phyloP scores from a whole-genome alignment of 495 filamentous ascomycete species.

The Penicillium cosmopolitanum region DNA sequence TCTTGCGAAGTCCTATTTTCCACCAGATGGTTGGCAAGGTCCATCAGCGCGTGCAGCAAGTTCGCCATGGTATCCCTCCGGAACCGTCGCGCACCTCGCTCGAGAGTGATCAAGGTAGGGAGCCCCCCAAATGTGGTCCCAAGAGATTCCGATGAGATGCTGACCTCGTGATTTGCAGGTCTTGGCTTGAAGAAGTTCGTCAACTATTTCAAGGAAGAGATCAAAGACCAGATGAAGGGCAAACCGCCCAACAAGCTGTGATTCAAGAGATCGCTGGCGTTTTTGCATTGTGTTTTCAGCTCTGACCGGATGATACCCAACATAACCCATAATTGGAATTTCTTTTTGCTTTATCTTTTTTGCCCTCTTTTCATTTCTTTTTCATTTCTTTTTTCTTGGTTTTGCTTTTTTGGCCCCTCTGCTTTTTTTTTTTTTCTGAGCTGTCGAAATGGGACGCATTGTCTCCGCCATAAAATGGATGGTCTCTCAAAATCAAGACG shows the following conservation, averaged over 20 bases:
- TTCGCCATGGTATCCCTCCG: slow-evolving; percentile 57
- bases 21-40: slow-evolving; percentile 60
- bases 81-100: slow-evolving; percentile 60
- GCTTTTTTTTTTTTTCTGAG: neutral
- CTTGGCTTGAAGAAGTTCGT: slow-evolving; percentile 48
- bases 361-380: neutral
- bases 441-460: neutral
- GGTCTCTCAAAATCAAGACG: slow-evolving; percentile 1
- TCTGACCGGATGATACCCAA: slow-evolving; percentile 15
- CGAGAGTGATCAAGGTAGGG: slow-evolving; percentile 48
- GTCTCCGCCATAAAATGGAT: neutral
- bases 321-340: slow-evolving; percentile 13
- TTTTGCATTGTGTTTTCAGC: slow-evolving; percentile 10
- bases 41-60: slow-evolving; percentile 56
- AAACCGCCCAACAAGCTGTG: slow-evolving; percentile 44
- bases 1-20: slow-evolving; percentile 62
- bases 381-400: neutral
- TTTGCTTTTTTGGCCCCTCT: neutral
- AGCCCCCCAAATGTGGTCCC: neutral
- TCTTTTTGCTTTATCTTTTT: neutral
- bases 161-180: neutral
- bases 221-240: slow-evolving; percentile 59
- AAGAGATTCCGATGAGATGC: neutral
- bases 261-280: slow-evolving; percentile 8
- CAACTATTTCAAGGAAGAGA: slow-evolving; percentile 60